Percentiles rank a stretch among this genome's conserved stretches.
These are phyloP conservation scores for Tubosaeta sp. DNA, from an alignment of 768 basidiomycete genomes.

Conservation along the genomic window DNA sequence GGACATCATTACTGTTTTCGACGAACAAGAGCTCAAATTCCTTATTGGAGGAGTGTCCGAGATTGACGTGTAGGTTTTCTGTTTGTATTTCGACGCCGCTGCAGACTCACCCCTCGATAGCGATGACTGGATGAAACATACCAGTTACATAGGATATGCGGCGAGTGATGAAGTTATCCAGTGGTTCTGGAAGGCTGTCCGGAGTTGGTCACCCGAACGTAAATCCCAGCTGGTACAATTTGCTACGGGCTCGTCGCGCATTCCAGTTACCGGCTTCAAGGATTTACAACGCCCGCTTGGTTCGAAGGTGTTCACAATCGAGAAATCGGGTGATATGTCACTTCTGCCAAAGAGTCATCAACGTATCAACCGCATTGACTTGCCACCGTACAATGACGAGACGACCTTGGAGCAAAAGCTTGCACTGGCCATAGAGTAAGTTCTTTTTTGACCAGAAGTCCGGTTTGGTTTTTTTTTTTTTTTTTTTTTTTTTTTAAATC, in stretches of 20 bases:
- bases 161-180: slow-evolving; percentile 94
- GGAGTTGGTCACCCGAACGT: slow-evolving; percentile 96
- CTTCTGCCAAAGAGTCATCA: slow-evolving; percentile 95
- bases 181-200: slow-evolving; percentile 99
- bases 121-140: slow-evolving; percentile 99
- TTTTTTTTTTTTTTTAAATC: no score
- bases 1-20: slow-evolving; percentile 96
- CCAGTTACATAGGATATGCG: slow-evolving; percentile 96
- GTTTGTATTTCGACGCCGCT: not conserved
- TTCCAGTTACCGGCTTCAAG: slow-evolving; percentile 98
- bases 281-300: slow-evolving; percentile 99
- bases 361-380: slow-evolving; percentile 94
- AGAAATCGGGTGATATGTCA: slow-evolving; percentile 95
- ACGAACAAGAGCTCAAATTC: slow-evolving; percentile 94
- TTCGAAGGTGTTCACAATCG: slow-evolving; percentile 94
- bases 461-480: no score
- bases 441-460: not conserved
- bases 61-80: slow-evolving; percentile 82
- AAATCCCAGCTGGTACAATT: slow-evolving; percentile 96
- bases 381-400: slow-evolving; percentile 96
- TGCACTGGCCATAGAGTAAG: slow-evolving; percentile 37
- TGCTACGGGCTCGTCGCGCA: slow-evolving; percentile 93
- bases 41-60: slow-evolving; percentile 99
- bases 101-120: slow-evolving; percentile 31
- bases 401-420: slow-evolving; percentile 92